A percentile compares a stretch with the other conserved stretches of the same genome.
phyloP scores from a whole-genome alignment of 2,329 filamentous ascomycete species.

The Cercospora berteroae region DNA sequence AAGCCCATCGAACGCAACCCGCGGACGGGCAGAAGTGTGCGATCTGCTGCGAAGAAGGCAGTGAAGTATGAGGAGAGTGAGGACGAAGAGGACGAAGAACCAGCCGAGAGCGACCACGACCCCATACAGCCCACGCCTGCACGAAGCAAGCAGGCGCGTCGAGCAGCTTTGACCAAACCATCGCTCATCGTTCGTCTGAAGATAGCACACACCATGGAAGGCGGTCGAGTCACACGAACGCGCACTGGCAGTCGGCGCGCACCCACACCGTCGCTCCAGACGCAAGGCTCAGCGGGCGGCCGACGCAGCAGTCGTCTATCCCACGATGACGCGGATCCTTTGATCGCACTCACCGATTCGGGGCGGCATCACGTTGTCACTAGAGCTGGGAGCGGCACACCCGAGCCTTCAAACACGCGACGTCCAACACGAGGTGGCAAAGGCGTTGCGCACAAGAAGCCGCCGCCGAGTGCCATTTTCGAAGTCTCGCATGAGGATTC shows the following conservation, averaged over 20 bases:
- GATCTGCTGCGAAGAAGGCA: conserved; percentile 55
- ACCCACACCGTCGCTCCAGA: conserved; percentile 35
- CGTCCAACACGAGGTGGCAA: conserved; percentile 48
- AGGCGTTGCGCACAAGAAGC: conserved; percentile 45
- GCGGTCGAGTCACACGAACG: conserved; percentile 34
- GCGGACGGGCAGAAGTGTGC: conserved; percentile 54
- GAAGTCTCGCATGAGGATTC: conserved; percentile 55
- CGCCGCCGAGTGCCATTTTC: conserved; percentile 50
- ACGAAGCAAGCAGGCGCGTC: conserved; percentile 15
- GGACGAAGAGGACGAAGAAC: conserved; percentile 48
- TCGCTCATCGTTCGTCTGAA: conserved; percentile 45
- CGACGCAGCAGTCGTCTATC: conserved; percentile 60
- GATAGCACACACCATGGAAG: conserved; percentile 32
- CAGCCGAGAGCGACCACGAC: conserved; percentile 38
- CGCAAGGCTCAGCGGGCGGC: conserved; percentile 30
- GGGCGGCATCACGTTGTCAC: conserved; percentile 57
- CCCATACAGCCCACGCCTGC: conserved; percentile 21
- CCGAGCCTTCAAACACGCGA: conserved; percentile 42
- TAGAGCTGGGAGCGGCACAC: conserved; percentile 54
- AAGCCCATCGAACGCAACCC: conserved; percentile 56
- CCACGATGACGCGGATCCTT: conserved; percentile 56
- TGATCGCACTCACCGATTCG: conserved; percentile 59
- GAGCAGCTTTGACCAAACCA: conserved; percentile 13
- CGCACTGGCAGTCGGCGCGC: conserved; percentile 43
- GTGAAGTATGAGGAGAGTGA: conserved; percentile 57